Base-by-base conservation (phyloP, 1,284 basidiomycete species). In the Fomitopsis schrenkii region DNA sequence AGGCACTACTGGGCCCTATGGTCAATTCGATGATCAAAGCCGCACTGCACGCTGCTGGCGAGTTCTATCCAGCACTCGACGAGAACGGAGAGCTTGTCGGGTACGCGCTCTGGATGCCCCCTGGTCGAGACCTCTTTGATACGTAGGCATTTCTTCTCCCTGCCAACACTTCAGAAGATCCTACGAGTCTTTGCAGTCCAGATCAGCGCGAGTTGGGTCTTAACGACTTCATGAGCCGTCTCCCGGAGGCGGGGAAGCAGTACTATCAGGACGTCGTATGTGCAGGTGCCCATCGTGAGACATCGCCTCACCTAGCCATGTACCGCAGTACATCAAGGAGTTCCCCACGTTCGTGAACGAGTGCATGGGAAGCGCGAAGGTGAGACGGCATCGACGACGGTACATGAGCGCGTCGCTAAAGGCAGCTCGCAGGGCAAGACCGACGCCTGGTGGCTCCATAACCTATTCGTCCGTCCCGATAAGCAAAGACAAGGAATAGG, bases 391-490 rank as follows among this genome's bases (percentile, higher is more conserved):
- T 17, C 33, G 15, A 17, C 30, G 26, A 17, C 6, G 19, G 17
- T 9, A 3, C 22, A 5, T 28, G 10, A n/a, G 14, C 22, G 5
- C 12, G 30, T 22, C 5, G 6, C 30, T 50, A 7, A 44, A 22
- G 2, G 19, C 19, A 22, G 42, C 8, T 15, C 9, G 8, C 41
- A 69, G 65, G 62, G 62, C 12, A 64, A 65, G 50, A 22, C 55
- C 1, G 64, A 67, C 28, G 60, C 62, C 3, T 70, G 67, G 69
- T 70, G 66, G 63, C 58, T 70, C 0, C 65, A 67, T 17, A 64
- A 62, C 30, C 55, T 65, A 1, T 67, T 68, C 65, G 64, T 67
- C 1, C 62, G 62, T 3, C 57, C 22, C 7, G 63, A 64, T 22
- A 57, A 58, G 22, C 67, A 67, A 35, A 46, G 60, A 3, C 63